Conservation (phyloP, 2,329 filamentous ascomycete genomes). For the Purpureocillium lavendulum region DNA sequence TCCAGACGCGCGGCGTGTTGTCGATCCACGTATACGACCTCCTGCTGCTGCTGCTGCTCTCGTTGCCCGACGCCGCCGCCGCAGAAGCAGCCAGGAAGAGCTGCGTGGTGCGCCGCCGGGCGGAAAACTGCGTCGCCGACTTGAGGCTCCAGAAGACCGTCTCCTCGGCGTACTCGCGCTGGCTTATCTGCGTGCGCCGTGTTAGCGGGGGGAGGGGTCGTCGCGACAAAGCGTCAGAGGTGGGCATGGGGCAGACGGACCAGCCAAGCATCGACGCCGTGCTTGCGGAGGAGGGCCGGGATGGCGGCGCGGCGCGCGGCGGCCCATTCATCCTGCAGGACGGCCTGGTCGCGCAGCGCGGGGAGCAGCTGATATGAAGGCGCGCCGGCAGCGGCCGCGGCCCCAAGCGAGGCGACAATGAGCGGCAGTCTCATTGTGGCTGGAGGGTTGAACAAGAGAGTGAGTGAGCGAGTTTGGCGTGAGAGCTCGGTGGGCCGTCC, state of each 20-base stretch:
- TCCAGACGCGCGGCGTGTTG: constrained; percentile 35
- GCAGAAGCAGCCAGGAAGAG: constrained; percentile 25
- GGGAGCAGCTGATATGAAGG: constrained; percentile 7
- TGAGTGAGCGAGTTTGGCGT: too few species aligned
- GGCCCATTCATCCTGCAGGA: constrained; percentile 3
- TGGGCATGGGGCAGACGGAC: too few species aligned
- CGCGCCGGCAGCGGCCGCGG: neutral
- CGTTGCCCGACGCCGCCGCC: too few species aligned
- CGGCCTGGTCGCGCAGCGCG: constrained; percentile 6
- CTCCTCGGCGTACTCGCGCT: constrained; percentile 43
- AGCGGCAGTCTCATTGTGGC: neutral
- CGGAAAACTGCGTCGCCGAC: constrained; percentile 32
- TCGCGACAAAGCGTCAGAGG: too few species aligned
- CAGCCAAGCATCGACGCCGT: neutral
- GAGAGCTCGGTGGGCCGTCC: too few species aligned
- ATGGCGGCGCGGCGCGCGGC: neutral
- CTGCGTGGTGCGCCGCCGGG: constrained; percentile 27
- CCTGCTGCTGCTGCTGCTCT: neutral
- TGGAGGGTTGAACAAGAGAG: too few species aligned
- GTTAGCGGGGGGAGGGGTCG: neutral
- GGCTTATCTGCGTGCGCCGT: constrained; percentile 31
- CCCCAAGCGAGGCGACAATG: neutral
- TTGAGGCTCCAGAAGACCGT: constrained; percentile 44
- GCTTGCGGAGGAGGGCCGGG: neutral
- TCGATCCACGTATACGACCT: constrained; percentile 35